phyloP scores from a whole-genome alignment of 73 alveolate species.

The Effrenium voratum region DNA sequence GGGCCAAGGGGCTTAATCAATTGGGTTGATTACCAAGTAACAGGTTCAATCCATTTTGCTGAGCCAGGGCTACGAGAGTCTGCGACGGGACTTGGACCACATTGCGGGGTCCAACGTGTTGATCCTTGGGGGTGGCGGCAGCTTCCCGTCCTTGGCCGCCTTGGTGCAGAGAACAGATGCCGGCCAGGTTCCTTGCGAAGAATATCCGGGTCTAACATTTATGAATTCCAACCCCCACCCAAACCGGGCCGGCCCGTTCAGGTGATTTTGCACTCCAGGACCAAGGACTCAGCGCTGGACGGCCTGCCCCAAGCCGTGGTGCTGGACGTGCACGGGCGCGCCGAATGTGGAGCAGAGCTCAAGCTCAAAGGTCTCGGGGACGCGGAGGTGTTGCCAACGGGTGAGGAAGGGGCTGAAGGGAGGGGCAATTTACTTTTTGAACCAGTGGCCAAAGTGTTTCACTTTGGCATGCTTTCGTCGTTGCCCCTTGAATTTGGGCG shows the following conservation, averaged over 20 bases:
- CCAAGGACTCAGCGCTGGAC: constrained; percentile 56
- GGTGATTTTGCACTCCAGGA: constrained; percentile 21
- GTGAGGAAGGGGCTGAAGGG: too few relatives aligned
- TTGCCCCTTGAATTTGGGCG: too few relatives aligned
- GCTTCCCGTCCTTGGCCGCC: constrained; percentile 53
- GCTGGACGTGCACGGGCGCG: constrained; percentile 46
- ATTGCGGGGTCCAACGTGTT: constrained; percentile 31
- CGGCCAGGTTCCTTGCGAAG: neutral
- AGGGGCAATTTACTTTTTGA: too few relatives aligned
- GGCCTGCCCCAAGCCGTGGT: constrained; percentile 66
- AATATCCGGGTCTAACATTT: too few relatives aligned
- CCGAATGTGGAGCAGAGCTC: neutral
- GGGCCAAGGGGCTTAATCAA: too few relatives aligned
- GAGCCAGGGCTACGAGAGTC: neutral
- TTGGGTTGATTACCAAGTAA: too few relatives aligned
- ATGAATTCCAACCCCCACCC: neutral
- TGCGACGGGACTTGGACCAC: constrained; percentile 5
- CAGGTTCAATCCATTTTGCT: neutral
- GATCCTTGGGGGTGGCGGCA: constrained; percentile 75
- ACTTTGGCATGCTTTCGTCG: too few relatives aligned
- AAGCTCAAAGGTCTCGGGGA: too few relatives aligned
- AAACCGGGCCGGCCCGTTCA: neutral
- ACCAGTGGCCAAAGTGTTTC: too few relatives aligned
- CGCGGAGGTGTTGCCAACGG: too few relatives aligned
- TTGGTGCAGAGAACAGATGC: neutral